Percentiles rank a stretch among this genome's conserved stretches.
These are phyloP conservation scores for Microbotryomycetes sp. DNA, from an alignment of 1,284 basidiomycete genomes.

Conservation along the genomic window DNA sequence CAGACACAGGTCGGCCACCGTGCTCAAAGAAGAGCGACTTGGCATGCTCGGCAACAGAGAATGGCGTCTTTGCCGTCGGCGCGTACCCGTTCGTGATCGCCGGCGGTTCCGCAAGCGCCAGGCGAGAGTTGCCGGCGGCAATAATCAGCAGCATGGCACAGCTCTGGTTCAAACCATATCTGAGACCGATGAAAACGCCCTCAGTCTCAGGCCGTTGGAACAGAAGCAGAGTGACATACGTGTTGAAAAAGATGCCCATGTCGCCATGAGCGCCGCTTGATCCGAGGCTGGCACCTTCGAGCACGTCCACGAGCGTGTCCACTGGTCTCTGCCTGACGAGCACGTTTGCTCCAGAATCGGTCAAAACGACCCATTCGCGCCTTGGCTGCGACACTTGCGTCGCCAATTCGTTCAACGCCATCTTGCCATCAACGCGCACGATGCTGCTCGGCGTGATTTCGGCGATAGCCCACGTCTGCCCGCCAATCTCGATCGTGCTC, in stretches of 20 bases:
- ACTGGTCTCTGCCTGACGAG: conserved; percentile 74
- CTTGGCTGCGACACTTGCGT: conserved; percentile 65
- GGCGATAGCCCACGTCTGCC: conserved; percentile 70
- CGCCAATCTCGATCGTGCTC: conserved; percentile 64
- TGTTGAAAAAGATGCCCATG: conserved; percentile 34
- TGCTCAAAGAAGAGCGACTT: conserved; percentile 77
- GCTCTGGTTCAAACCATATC: conserved; percentile 79
- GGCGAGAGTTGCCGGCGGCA: conserved; percentile 43
- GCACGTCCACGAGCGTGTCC: conserved; percentile 58
- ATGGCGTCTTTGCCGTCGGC: conserved; percentile 8
- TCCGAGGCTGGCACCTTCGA: conserved; percentile 37
- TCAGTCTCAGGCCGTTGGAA: not conserved
- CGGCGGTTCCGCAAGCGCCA: conserved; percentile 7
- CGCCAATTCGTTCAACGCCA: conserved; percentile 62
- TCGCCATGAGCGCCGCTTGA: conserved; percentile 30
- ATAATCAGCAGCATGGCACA: conserved; percentile 81
- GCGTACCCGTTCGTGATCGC: not conserved
- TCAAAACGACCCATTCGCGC: conserved; percentile 74
- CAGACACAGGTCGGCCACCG: conserved; percentile 69
- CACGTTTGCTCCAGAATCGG: conserved; percentile 74
- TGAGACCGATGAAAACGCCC: conserved; percentile 38
- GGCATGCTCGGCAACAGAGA: conserved; percentile 52
- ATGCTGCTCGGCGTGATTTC: conserved; percentile 45
- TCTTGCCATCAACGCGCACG: conserved; percentile 47
- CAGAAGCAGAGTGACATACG: conserved; percentile 27